Conservation (phyloP, 2,329 filamentous ascomycete species). For the Aureobasidium sp. region DNA sequence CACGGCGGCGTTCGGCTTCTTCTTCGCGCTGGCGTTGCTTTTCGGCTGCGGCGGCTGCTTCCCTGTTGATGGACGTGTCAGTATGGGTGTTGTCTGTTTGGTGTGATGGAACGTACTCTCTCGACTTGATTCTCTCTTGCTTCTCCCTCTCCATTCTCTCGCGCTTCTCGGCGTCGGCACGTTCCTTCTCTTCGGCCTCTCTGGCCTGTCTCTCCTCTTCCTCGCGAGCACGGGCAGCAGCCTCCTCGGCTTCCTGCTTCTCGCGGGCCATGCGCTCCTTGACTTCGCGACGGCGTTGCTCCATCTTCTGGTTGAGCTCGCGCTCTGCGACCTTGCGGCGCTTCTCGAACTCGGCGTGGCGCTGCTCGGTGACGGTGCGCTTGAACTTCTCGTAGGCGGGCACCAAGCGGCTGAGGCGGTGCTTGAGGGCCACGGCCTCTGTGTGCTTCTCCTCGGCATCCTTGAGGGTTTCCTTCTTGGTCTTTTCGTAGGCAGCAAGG, state of each 20-base stretch:
- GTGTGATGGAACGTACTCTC: constrained; percentile 42
- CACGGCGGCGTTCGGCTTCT: constrained; percentile 69
- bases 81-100: constrained; percentile 15
- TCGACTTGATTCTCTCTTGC: constrained; percentile 51
- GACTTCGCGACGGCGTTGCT: constrained; percentile 77
- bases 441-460: constrained; percentile 84
- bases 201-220: constrained; percentile 74
- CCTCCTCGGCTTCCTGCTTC: constrained; percentile 76
- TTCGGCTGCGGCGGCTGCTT: constrained; percentile 55
- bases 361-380: constrained; percentile 72
- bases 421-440: constrained; percentile 86
- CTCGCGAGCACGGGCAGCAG: constrained; percentile 69
- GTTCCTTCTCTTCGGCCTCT: constrained; percentile 80
- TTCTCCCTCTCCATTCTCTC: constrained; percentile 67
- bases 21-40: constrained; percentile 77
- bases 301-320: constrained; percentile 88
- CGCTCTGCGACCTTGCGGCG: constrained; percentile 84
- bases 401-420: constrained; percentile 79
- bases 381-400: constrained; percentile 80
- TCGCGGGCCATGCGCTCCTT: constrained; percentile 76
- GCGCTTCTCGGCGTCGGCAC: constrained; percentile 72
- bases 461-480: constrained; percentile 68
- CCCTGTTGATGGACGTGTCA: constrained; percentile 41
- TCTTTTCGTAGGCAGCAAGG: constrained; percentile 69
- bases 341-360: constrained; percentile 93